Percentiles rank a stretch among this genome's conserved stretches.
These are phyloP conservation scores for Aspergillus luchuensis DNA, from an alignment of 2,329 filamentous ascomycete species.

Conservation along the genomic window DNA sequence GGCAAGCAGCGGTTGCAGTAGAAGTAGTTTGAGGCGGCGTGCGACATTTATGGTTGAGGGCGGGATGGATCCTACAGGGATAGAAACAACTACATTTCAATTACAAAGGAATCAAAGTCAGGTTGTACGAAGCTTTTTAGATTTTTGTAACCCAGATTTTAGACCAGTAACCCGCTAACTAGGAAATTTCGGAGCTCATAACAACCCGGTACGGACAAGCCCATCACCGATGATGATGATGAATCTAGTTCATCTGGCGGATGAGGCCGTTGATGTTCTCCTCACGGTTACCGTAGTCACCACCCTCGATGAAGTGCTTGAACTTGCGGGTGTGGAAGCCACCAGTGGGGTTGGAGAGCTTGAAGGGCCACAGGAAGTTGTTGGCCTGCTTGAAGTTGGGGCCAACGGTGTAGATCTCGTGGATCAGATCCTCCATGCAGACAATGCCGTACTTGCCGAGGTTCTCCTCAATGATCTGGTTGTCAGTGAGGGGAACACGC, in stretches of 20 bases:
- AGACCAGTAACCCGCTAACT: constrained; percentile 18
- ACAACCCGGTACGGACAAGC: constrained; percentile 35
- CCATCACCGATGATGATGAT: constrained; percentile 5
- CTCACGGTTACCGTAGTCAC: constrained; percentile 98
- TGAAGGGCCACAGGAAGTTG: constrained; percentile 99
- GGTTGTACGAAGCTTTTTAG: not conserved
- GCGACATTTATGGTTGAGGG: too few relatives aligned
- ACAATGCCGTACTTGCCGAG: constrained; percentile 98
- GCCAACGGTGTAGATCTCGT: constrained; percentile 98
- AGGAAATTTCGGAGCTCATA: constrained; percentile 26
- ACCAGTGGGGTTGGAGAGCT: constrained; percentile 97
- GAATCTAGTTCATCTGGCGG: constrained; percentile 92
- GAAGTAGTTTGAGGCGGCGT: too few relatives aligned
- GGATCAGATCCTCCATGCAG: constrained; percentile 98
- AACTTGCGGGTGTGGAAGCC: constrained; percentile 97
- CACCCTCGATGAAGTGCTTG: constrained; percentile 98
- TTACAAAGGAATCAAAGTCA: not conserved
- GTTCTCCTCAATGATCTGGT: constrained; percentile 93
- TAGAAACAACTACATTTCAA: not conserved
- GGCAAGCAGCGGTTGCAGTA: too few relatives aligned
- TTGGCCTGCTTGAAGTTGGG: constrained; percentile 99
- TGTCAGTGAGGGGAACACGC: constrained; percentile 94
- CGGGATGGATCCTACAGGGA: too few relatives aligned
- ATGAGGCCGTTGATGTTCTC: constrained; percentile 96
- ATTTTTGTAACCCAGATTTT: not conserved